phyloP scores from a whole-genome alignment of 352 stramenopile species.

The Globisporangium viniferum region DNA sequence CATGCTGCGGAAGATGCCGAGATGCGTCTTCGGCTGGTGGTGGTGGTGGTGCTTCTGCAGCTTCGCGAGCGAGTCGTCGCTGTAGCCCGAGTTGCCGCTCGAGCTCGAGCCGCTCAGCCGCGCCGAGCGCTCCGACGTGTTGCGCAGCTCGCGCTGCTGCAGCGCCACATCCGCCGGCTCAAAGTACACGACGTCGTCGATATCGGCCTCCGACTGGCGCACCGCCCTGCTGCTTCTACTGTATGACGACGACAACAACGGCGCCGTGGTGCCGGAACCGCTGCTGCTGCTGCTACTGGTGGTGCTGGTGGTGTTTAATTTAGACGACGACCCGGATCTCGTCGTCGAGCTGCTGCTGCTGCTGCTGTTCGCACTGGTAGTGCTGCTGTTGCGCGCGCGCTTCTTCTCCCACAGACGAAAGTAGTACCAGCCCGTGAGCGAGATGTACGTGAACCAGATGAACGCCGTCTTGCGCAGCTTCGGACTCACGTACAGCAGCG shows the following conservation, averaged over 20 bases:
- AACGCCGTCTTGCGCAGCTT: conserved; percentile 60
- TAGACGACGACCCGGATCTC: too few relatives aligned
- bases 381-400: conserved; percentile 19
- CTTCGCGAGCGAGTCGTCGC: conserved; percentile 24
- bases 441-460: conserved; percentile 72
- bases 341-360: too few relatives aligned
- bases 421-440: conserved; percentile 84
- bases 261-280: not conserved
- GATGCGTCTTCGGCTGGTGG: conserved; percentile 30
- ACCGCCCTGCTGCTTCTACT: conserved; percentile 8
- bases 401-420: conserved; percentile 76
- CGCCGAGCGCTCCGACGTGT: conserved; percentile 42
- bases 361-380: too few relatives aligned
- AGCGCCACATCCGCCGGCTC: conserved; percentile 35
- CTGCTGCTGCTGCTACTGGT: conserved; percentile 6
- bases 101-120: conserved; percentile 51
- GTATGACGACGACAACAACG: conserved; percentile 11
- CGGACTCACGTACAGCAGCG: conserved; percentile 39
- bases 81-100: conserved; percentile 39
- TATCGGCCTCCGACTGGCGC: conserved; percentile 17
- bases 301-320: too few relatives aligned
- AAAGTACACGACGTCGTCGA: conserved; percentile 50
- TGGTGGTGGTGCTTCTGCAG: conserved; percentile 1
- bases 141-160: conserved; percentile 30
- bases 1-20: conserved; percentile 38